Evolutionary conservation across 2,329 filamentous ascomycete species (phyloP).

Genomic region (Exserohilum turcica): DNA sequence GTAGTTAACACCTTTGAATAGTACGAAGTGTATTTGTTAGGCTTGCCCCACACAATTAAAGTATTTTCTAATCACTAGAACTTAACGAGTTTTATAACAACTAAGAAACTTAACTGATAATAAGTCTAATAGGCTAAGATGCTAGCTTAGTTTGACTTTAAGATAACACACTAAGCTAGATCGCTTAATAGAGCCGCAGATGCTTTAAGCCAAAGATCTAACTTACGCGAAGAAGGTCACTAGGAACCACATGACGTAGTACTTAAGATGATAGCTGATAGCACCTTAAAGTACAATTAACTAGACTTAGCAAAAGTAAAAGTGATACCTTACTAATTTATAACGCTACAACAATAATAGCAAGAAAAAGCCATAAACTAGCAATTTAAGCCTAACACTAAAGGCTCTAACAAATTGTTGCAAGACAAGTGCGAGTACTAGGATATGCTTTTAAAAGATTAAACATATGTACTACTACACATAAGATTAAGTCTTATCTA

Average conservation of each 20-base stretch:
- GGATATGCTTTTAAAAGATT: background rate
- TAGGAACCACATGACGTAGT: background rate
- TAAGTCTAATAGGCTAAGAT: slow-evolving; percentile 2
- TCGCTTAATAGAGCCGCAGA: background rate
- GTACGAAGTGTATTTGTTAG: no score
- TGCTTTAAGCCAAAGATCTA: background rate
- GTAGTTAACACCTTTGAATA: no score
- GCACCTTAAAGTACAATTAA: background rate
- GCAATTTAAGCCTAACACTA: background rate
- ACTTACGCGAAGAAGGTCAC: background rate
- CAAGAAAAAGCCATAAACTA: background rate
- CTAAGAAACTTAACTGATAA: slow-evolving; percentile 1
- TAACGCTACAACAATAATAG: background rate
- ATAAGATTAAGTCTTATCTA: background rate
- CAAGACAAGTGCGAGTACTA: background rate
- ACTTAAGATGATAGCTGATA: background rate
- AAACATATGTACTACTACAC: background rate
- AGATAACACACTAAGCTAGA: slow-evolving; percentile 1
- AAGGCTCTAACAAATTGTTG: background rate
- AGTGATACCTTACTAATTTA: background rate
- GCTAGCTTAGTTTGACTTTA: slow-evolving; percentile 5
- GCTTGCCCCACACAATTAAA: no score
- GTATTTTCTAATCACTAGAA: no score
- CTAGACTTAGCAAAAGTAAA: no score
- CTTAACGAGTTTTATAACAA: no score